phyloP scores from a whole-genome alignment of 1,284 basidiomycete genomes.

The Fomes fomentarius region DNA sequence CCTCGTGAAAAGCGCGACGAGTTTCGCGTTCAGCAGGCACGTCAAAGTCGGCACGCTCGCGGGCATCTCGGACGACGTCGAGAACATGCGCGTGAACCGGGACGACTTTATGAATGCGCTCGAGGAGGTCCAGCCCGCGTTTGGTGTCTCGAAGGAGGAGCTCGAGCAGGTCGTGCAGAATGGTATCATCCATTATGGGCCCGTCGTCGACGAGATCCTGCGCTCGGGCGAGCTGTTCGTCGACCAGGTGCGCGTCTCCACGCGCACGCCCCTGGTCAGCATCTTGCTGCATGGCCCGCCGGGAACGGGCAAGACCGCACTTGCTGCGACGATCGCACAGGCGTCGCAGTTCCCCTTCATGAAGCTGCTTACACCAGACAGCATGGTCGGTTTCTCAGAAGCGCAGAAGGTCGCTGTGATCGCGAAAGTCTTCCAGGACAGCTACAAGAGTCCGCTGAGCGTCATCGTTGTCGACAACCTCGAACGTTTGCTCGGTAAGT shows the following conservation, averaged over 20 bases:
- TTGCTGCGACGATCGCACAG: constrained; percentile 95
- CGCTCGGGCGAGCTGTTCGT: constrained; percentile 92
- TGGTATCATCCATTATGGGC: constrained; percentile 93
- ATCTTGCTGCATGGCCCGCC: constrained; percentile 90
- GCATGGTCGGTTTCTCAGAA: constrained; percentile 96
- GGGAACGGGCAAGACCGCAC: constrained; percentile 93
- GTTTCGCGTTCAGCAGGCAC: constrained; percentile 97
- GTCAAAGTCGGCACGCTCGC: constrained; percentile 97
- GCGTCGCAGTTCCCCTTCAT: constrained; percentile 96
- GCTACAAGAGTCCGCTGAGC: constrained; percentile 96
- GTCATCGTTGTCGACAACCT: constrained; percentile 97
- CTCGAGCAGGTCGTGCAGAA: constrained; percentile 93
- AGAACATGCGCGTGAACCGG: constrained; percentile 89
- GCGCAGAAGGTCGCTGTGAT: constrained; percentile 91
- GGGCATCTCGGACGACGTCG: constrained; percentile 94
- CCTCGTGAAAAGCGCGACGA: constrained; percentile 96
- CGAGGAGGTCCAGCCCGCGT: constrained; percentile 96
- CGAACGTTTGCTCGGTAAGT: constrained; percentile 84
- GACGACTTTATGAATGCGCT: constrained; percentile 91
- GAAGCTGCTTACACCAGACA: constrained; percentile 95
- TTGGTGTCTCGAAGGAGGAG: constrained; percentile 98
- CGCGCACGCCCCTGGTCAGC: constrained; percentile 91
- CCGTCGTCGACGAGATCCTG: constrained; percentile 79
- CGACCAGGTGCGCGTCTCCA: constrained; percentile 92
- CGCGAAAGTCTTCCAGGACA: constrained; percentile 94